These are phyloP conservation scores for Orobanche coerulescens DNA, from an alignment of 257 asterid genomes.

Conservation along the genomic window DNA sequence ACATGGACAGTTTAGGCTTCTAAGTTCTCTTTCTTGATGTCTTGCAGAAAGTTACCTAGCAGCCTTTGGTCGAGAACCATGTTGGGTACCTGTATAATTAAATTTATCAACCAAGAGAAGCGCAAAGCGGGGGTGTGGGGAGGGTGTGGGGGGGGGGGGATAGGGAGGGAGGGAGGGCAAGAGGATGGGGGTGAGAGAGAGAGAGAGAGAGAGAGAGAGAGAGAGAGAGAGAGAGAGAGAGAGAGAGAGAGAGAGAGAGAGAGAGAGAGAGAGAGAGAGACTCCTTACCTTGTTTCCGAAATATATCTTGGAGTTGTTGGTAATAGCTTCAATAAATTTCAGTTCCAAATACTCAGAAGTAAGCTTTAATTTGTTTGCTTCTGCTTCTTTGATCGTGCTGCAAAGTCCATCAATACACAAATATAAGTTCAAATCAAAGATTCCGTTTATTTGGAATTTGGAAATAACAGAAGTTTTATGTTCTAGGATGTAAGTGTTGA, in stretches of 20 bases:
- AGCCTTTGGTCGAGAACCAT: conserved; percentile 83
- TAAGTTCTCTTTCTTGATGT: conserved; percentile 22
- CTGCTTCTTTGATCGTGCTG: conserved; percentile 85
- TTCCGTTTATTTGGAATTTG: not conserved
- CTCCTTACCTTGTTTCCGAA: conserved; percentile 76
- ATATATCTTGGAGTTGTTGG: conserved; percentile 86
- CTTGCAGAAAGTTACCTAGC: conserved; percentile 65
- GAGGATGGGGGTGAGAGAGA: no score
- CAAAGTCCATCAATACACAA: conserved; percentile 18
- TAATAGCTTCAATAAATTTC: conserved; percentile 78
- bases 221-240: no score
- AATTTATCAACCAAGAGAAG: conserved; percentile 21
- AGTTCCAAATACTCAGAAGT: conserved; percentile 81
- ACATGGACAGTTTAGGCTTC: conserved; percentile 21
- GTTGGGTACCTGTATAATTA: conserved; percentile 57
- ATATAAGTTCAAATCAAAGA: conserved; percentile 5
- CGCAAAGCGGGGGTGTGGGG: not conserved
- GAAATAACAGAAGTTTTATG: not conserved
- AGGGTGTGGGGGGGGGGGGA: no score
- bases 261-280: not conserved
- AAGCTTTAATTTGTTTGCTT: conserved; percentile 85
- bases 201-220: no score
- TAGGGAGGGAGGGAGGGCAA: no score
- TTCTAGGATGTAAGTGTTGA: no score
- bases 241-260: not conserved